Base-by-base conservation (phyloP, 306 rosid species). In the Ammopiptanthus mongolicus region DNA sequence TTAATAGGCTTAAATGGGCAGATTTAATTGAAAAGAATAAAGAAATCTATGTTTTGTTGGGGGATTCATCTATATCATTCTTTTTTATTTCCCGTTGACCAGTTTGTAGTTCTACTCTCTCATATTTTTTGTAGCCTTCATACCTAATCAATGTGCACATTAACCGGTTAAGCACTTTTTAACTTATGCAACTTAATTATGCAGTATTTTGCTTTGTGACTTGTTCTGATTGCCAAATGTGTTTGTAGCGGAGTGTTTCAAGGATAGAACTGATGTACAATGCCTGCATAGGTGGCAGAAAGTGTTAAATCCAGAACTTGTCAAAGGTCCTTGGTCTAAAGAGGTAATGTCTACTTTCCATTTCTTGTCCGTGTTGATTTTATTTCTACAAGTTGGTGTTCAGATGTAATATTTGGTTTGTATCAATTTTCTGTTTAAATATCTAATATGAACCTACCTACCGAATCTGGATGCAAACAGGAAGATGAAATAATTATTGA, bases 251-350 rank as follows among this genome's bases (percentile, higher is more conserved):
- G 97, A 86, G 87, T 87, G 91, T 87, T 90, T 96, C 85, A 90
- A 90, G 88, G 99, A 92, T 63, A 88, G 99, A 72, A 90, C 98
- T 28, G 99, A 96, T 83, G 99, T 96, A 42, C 99, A 96, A 71
- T 96, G 99, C 89, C 87, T 96, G 67, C 99, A 96, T 88, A 85
- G 99, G 84, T 96, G 99, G 99, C 99, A 96, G 85, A 96, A 96
- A 81, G 99, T 96, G 80, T 88, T 96, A 75, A 92, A 96, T 86
- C 99, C 99, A 5, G 98, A 92, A 53, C 97, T 96, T 71, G 85
- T 96, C 81, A 96, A 96, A 79, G 99, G 99, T 80, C 97, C 99
- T 68, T 96, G 99, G 99, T 92, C 98, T 76, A 96, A 92, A 88
- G 97, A 92, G 99, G 99, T 96, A 76, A 82, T 81, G 46, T 56